phyloP scores from a whole-genome alignment of 169 alveolate species.

The Eimeria nieschulzi region DNA sequence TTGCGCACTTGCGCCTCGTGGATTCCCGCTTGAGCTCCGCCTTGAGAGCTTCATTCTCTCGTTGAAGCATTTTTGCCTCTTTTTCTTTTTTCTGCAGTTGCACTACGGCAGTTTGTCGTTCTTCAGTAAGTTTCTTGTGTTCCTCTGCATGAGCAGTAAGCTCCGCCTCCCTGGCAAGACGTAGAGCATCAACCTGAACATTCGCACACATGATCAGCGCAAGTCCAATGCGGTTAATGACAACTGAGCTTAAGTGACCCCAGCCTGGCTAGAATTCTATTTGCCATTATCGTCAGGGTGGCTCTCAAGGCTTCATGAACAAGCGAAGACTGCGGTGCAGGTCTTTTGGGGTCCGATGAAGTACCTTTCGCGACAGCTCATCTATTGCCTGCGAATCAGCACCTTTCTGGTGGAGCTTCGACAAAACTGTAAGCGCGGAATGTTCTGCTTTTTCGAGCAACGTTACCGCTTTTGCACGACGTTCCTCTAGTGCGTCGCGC shows the following conservation, averaged over 20 bases:
- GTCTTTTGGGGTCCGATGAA: background rate
- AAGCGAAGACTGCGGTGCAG: no score
- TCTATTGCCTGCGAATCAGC: slow-evolving; percentile 27
- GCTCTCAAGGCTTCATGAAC: no score
- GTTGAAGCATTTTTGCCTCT: slow-evolving; percentile 14
- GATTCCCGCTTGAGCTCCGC: slow-evolving; percentile 10
- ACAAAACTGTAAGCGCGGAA: slow-evolving; percentile 18
- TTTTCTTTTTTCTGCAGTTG: background rate
- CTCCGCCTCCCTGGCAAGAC: slow-evolving; percentile 36
- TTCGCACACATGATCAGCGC: no score
- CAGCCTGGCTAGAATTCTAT: no score
- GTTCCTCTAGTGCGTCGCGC: slow-evolving; percentile 11
- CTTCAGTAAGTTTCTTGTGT: background rate
- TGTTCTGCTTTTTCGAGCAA: slow-evolving; percentile 37
- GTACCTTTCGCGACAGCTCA: slow-evolving; percentile 32
- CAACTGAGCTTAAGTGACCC: no score
- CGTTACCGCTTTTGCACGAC: slow-evolving; percentile 10
- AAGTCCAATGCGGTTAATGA: no score
- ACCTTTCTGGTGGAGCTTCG: slow-evolving; percentile 29
- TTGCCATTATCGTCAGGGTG: no score
- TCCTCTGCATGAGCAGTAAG: slow-evolving; percentile 5
- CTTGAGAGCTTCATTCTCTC: background rate
- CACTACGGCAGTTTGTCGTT: background rate
- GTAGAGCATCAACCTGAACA: slow-evolving; percentile 49
- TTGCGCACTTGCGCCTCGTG: background rate